Conservation (phyloP, 345 rosid genomes). For the Gynandropsis gynandra region DNA sequence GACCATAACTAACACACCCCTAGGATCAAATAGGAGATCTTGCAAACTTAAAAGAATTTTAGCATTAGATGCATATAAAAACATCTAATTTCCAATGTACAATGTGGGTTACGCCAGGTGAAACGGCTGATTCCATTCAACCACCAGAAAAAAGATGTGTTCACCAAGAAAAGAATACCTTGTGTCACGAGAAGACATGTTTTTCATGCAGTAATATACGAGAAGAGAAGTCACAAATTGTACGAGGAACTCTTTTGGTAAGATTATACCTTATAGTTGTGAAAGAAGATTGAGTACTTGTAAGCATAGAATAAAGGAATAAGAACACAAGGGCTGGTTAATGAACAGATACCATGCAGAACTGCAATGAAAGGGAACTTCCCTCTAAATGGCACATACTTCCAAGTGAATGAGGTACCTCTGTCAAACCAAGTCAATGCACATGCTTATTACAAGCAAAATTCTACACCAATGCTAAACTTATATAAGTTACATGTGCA, state of each 20-base stretch:
- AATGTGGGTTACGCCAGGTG: conserved; percentile 42
- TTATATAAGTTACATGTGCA: conserved; percentile 22
- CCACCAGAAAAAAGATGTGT: conserved; percentile 48
- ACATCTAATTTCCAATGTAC: background rate
- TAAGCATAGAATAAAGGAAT: background rate
- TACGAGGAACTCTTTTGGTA: conserved; percentile 88
- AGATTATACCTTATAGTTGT: conserved; percentile 13
- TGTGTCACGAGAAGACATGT: conserved; percentile 54
- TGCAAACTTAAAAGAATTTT: background rate
- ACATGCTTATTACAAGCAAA: background rate
- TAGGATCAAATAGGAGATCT: background rate
- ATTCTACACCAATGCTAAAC: background rate
- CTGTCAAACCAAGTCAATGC: background rate
- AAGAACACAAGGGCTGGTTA: background rate
- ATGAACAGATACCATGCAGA: conserved; percentile 75
- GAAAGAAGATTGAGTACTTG: background rate
- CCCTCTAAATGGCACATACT: conserved; percentile 91
- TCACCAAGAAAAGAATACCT: conserved; percentile 33
- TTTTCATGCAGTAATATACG: conserved; percentile 54
- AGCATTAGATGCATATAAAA: conserved; percentile 3
- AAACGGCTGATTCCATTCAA: conserved; percentile 58
- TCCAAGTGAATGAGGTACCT: conserved; percentile 85
- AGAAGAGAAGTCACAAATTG: conserved; percentile 58
- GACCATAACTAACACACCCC: background rate
- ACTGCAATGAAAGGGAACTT: conserved; percentile 91